These are phyloP conservation scores for Acanthamoeba castellanii DNA, from an alignment of 208 protist species.

Conservation along the genomic window DNA sequence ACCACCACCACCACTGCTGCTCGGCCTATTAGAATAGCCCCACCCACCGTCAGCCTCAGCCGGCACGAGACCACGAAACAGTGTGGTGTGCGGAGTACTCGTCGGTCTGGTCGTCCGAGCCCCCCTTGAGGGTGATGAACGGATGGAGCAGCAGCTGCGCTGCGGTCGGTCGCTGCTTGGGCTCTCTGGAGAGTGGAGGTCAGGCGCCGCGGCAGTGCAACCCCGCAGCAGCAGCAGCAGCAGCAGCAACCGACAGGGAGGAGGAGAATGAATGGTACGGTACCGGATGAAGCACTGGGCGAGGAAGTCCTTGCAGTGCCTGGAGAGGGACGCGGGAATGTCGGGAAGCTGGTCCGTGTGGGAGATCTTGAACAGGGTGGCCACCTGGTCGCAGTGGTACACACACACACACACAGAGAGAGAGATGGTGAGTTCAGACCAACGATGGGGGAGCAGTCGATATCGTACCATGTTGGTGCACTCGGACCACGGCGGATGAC, in stretches of 20 bases:
- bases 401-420: neutral
- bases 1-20: neutral
- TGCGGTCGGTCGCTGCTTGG: slow-evolving; percentile 82
- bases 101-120: neutral
- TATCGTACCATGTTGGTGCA: slow-evolving; percentile 65
- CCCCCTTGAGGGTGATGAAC: slow-evolving; percentile 27
- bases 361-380: slow-evolving; percentile 55
- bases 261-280: neutral
- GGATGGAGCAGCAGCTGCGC: slow-evolving; percentile 77
- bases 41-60: too few relatives aligned
- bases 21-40: neutral
- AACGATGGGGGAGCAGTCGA: neutral
- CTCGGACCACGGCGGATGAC: slow-evolving; percentile 82
- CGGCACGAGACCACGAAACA: too few relatives aligned
- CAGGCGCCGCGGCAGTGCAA: too few relatives aligned
- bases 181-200: slow-evolving; percentile 79
- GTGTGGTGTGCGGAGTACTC: neutral
- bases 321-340: slow-evolving; percentile 30
- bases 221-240: too few relatives aligned
- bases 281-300: slow-evolving; percentile 79
- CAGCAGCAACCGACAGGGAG: too few relatives aligned
- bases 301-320: slow-evolving; percentile 79
- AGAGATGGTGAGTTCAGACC: neutral
- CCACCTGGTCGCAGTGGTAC: neutral
- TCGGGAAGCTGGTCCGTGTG: slow-evolving; percentile 66